Base-by-base conservation (phyloP, 129 eudicot species). In the Chrysanthemum lavandulifolium region DNA sequence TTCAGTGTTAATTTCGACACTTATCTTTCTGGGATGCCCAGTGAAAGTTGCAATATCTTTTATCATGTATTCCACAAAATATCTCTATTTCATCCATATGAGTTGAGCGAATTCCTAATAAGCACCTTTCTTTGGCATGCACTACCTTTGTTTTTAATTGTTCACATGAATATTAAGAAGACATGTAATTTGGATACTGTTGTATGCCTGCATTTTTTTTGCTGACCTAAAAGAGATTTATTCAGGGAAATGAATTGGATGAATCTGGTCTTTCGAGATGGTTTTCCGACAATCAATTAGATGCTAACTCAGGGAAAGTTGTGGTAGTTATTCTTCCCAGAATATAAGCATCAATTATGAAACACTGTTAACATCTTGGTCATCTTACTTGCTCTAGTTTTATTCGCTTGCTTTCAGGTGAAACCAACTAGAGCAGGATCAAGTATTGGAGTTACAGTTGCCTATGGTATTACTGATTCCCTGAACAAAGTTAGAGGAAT, bases 361-460 rank as follows among this genome's bases (percentile, higher is more conserved):
- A 15, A 40, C 13, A 66, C 45, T 8, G 67, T 16, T 47, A 55
- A 47, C 13, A 49, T 68, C 43, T 68, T 60, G 69, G 33, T 55
- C 61, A 23, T 67, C 56, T 75, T 77, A 68, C 61, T 69, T 55
- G 13, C 56, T 75, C 29, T 57, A 49, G 73, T 53, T 40, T 65
- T 67, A 59, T 36, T 74, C 25, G 2, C 50, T 48, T 64, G 67
- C 48, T 61, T 79, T 65, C 86, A 92, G 97, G 97, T 92, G 29
- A 92, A 92, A 84, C 97, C 96, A 75, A 87, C 97, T 55, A 85
- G 93, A 78, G 97, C 96, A 70, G 97, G 97, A 62, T 92, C 97
- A 78, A 92, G 97, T 81, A 87, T 92, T 21, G 97, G 96, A 79
- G 97, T 92, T 73, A 81, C 86, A 62, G 97, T 92, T 82, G 97